Percentiles rank a stretch among this genome's conserved stretches.
Evolutionary conservation across 768 basidiomycete genomes (phyloP).

Genomic region (Holtermanniella nyarrowii): DNA sequence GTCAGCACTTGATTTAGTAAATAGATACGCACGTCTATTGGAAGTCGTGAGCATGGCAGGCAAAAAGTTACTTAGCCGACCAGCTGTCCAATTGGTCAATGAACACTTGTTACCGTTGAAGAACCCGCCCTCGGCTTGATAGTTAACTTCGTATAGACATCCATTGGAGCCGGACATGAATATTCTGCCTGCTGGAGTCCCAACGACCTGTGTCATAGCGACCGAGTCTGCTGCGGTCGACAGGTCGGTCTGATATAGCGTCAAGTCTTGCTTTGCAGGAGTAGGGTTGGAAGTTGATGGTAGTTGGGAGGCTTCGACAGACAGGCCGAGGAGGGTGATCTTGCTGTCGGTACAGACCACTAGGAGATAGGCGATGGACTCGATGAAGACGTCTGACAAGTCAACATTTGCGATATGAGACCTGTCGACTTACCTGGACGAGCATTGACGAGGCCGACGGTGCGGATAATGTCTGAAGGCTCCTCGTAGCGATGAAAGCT

Average conservation of each 20-base stretch:
- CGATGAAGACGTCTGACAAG: constrained; percentile 60
- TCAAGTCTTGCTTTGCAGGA: constrained; percentile 57
- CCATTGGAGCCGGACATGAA: constrained; percentile 81
- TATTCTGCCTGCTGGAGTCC: constrained; percentile 71
- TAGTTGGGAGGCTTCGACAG: constrained; percentile 12
- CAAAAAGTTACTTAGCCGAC: constrained; percentile 65
- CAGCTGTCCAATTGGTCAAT: constrained; percentile 76
- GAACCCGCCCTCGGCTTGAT: constrained; percentile 86
- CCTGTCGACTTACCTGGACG: constrained; percentile 17
- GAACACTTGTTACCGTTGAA: constrained; percentile 59
- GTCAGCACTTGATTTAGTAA: constrained; percentile 12
- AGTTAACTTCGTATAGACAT: constrained; percentile 81
- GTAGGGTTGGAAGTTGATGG: constrained; percentile 45
- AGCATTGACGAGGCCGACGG: constrained; percentile 78
- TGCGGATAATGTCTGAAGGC: constrained; percentile 76
- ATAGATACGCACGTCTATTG: constrained; percentile 55
- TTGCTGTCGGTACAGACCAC: constrained; percentile 81
- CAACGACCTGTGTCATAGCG: constrained; percentile 74
- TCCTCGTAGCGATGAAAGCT: constrained; percentile 87
- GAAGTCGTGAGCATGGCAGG: constrained; percentile 60
- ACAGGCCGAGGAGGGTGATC: constrained; percentile 71
- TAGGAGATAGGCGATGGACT: constrained; percentile 78
- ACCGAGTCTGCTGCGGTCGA: constrained; percentile 59
- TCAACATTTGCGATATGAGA: not conserved
- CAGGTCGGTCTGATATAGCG: constrained; percentile 83